These are phyloP conservation scores for Serendipita vermifera DNA, from an alignment of 768 basidiomycete genomes.

Conservation along the genomic window DNA sequence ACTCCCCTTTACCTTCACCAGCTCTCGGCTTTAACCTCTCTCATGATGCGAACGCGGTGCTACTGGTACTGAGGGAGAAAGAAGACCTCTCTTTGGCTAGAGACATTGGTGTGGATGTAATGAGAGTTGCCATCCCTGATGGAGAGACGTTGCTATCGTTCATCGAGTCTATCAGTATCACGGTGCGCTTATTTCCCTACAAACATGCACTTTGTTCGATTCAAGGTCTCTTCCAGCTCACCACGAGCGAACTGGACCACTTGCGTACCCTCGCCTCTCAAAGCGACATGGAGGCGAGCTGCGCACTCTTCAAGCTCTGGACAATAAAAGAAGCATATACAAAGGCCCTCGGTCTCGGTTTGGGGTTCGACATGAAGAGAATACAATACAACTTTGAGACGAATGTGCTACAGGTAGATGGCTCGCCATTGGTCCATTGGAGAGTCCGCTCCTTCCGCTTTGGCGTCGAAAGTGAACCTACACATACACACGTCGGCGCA, in stretches of 20 bases:
- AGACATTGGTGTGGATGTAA: slow-evolving; percentile 61
- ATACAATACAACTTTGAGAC: slow-evolving; percentile 50
- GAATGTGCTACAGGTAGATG: slow-evolving; percentile 3
- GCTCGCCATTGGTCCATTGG: slow-evolving; percentile 7
- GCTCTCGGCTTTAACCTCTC: slow-evolving; percentile 73
- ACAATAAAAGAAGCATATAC: slow-evolving; percentile 87
- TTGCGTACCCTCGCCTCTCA: slow-evolving; percentile 26
- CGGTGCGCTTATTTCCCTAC: slow-evolving; percentile 31
- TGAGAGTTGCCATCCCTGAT: slow-evolving; percentile 56
- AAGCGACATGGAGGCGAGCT: slow-evolving; percentile 23
- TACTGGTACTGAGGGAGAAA: slow-evolving; percentile 37
- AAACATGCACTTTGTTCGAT: slow-evolving; percentile 11
- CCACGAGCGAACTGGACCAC: slow-evolving; percentile 25
- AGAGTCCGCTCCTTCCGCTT: neutral
- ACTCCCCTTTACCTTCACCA: slow-evolving; percentile 36
- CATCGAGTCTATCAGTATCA: slow-evolving; percentile 48
- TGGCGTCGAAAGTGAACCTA: neutral
- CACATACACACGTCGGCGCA: neutral
- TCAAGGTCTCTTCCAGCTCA: slow-evolving; percentile 27
- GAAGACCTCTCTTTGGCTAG: neutral
- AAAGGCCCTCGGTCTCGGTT: slow-evolving; percentile 71
- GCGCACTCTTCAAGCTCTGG: slow-evolving; percentile 67
- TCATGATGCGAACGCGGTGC: slow-evolving; percentile 63
- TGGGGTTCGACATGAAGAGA: slow-evolving; percentile 69
- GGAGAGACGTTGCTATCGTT: slow-evolving; percentile 47